Base-by-base conservation (phyloP, 23 red algal genomes). In the Gracilariopsis chorda region DNA sequence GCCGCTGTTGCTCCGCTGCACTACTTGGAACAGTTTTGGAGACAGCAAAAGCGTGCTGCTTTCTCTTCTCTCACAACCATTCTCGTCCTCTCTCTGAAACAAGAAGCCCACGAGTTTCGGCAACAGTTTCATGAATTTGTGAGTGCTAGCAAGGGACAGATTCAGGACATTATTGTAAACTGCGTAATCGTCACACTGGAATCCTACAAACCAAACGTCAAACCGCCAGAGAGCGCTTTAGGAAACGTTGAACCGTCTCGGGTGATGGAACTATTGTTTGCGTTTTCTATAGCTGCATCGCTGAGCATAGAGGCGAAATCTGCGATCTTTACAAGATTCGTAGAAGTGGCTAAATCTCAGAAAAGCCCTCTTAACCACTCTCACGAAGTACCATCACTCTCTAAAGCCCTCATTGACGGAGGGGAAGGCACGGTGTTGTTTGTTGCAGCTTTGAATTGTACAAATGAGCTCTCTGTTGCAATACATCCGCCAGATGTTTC, bases 231-330 rank as follows among this genome's bases (percentile, higher is more conserved):
- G 17, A 48, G 48, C 23, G 48, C 33, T 25, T 28, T 45, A 12
- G 51, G 21, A 29, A 2, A 45, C 21, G 72, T 59, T 28, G 48
- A 78, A 24, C 34, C 58, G 17, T 55, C 30, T 42, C 78, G 69
- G 85, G 44, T 78, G 19, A 39, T 89, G 70, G 68, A 78, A 29
- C 53, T 73, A 19, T 69, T 89, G 9, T 89, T 89, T 62, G 85
- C 85, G 13, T 78, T 57, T n/a, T 78, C 59, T 63, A 25, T 77
- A 1, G 27, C 33, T 7, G 55, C 11, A 12, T 42, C 64, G 47
- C 58, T 89, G 47, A 73, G 13, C 20, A 2, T 52, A 61, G 32
- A 58, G 25, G 46, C 45, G 14, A 55, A 52, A n/a, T 33, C 1
- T 2, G 45, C 34, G 47, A 55, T 89, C 14, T 69, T 89, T 36